Conservation (phyloP, 1,139 yeast genomes). For the Scheffersomyces illinoinensis region DNA sequence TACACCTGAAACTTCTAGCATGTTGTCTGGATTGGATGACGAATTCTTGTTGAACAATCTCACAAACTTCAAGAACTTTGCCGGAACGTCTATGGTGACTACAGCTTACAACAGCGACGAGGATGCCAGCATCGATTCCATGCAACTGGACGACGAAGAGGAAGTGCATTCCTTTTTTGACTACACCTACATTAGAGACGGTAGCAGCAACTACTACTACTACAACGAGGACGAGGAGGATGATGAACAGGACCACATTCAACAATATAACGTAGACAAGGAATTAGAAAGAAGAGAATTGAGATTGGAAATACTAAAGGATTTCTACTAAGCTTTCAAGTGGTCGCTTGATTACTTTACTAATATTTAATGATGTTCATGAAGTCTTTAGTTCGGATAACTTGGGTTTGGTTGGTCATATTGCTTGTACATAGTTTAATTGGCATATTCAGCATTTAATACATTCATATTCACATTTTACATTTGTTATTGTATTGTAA, state of each 20-base stretch:
- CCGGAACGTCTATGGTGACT: conserved; percentile 30
- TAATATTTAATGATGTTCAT: not conserved
- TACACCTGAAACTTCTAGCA: conserved; percentile 2
- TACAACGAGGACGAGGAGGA: conserved; percentile 10
- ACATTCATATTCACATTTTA: not conserved
- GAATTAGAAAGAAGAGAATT: conserved; percentile 42
- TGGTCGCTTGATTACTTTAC: not conserved
- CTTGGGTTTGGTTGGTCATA: not conserved
- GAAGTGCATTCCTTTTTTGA: conserved; percentile 13
- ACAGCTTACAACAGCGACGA: conserved; percentile 9
- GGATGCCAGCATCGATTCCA: conserved; percentile 19
- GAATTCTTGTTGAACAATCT: conserved; percentile 27
- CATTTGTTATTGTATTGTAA: not conserved
- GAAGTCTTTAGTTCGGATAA: not conserved
- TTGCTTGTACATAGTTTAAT: not conserved
- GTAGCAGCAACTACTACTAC: conserved; percentile 15
- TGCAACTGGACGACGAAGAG: conserved; percentile 14
- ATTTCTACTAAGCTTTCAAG: conserved; percentile 17
- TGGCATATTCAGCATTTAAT: not conserved
- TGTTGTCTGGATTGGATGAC: conserved; percentile 21
- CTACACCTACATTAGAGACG: conserved; percentile 5
- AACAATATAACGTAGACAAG: conserved; percentile 18
- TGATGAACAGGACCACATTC: conserved; percentile 5
- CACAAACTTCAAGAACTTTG: conserved; percentile 29
- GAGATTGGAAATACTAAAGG: conserved; percentile 40